These are phyloP conservation scores for Scutellaria baicalensis DNA, from an alignment of 257 asterid species.

Conservation along the genomic window DNA sequence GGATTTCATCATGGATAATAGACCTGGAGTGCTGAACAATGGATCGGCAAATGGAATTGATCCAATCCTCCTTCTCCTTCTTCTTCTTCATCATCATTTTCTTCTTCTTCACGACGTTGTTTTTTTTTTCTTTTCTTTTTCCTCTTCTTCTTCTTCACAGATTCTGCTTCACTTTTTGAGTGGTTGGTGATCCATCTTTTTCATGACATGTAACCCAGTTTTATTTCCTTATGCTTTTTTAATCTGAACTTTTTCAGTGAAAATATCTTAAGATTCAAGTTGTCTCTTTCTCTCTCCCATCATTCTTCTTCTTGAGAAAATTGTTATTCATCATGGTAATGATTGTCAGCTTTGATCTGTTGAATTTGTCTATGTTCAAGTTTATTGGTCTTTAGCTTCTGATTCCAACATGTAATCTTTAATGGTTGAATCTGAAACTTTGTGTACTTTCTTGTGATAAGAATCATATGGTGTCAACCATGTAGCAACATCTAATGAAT, in stretches of 20 bases:
- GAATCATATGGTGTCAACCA: not conserved
- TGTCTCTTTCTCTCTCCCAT: not conserved
- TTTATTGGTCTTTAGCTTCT: not conserved
- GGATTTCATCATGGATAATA: too few species aligned
- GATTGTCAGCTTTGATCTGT: not conserved
- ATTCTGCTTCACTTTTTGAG: not conserved
- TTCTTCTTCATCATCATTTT: too few species aligned
- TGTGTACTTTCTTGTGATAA: not conserved
- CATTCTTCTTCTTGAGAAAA: not conserved
- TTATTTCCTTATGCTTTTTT: not conserved
- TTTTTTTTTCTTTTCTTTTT: too few species aligned
- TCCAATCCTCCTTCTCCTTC: too few species aligned
- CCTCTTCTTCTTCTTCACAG: too few species aligned
- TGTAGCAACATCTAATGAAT: not conserved
- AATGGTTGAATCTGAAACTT: not conserved
- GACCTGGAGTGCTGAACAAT: too few species aligned
- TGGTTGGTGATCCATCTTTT: not conserved
- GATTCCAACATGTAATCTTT: not conserved
- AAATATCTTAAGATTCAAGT: not conserved
- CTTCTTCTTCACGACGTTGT: too few species aligned
- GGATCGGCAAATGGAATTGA: too few species aligned
- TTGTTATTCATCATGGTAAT: constrained; percentile 4
- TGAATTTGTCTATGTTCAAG: not conserved
- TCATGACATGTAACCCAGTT: not conserved
- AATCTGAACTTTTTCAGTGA: not conserved